Evolutionary conservation across 768 basidiomycete species (phyloP), one percentile per base, ranked within the genome.

Genomic region (Gyrodon lividus): DNA sequence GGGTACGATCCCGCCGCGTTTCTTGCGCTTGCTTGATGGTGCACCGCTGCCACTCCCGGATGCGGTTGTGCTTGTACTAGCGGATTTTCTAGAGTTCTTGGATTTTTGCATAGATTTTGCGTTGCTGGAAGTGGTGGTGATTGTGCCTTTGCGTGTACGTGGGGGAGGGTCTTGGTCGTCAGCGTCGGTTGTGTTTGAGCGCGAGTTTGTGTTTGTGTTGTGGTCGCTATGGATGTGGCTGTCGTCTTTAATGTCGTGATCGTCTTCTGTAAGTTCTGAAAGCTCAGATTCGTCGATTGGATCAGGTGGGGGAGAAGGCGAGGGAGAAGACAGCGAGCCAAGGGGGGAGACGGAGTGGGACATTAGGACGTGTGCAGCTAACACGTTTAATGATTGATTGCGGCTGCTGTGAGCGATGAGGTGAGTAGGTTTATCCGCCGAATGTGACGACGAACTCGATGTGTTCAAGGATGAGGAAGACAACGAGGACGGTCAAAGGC

Each of bases 191-290:
- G 23, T 24, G 22, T 43, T 43, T 43, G 41, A 20, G 23, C 16
- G 22, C 24, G 41, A 43, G 13, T 26, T 26, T 24, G 41, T 6
- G 23, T 26, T 43, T 43, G 41, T 28, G 22, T 67, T 60, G 46
- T 65, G 59, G 50, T 63, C 56, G 20, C 64, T 59, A 43, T 57
- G 53, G 50, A 63, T 60, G 34, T 59, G 61, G 41, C 54, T 59
- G 33, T 69, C 59, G 50, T 72, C 66, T 38, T 67, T 61, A 58
- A 73, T 69, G 44, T 86, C 84, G 58, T 85, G 80, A 59, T 89
- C 87, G 62, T 90, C 88, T 62, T 91, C 88, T 14, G 88, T 90
- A 65, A 91, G 81, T 65, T 89, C 89, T 38, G 87, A 89, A 52
- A 91, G 80, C 71, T 90, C 89, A 6, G 88, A 89, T 67, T 81